phyloP scores from a whole-genome alignment of 345 rosid genomes.

The Camelina laxa region DNA sequence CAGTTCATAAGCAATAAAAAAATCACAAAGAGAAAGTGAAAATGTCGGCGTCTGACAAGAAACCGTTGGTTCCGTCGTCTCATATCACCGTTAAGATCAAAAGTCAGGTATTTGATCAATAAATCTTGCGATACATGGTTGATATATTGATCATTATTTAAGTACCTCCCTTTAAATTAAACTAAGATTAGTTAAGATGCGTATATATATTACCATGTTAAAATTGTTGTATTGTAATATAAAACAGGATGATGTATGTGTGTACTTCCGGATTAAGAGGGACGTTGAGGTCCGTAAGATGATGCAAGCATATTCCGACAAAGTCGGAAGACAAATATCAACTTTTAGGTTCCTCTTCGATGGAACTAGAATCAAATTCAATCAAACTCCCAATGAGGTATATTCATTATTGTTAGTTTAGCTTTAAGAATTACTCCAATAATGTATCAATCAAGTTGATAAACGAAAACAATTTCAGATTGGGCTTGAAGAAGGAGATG shows the following conservation, averaged over 20 bases:
- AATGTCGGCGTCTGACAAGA: slow-evolving; percentile 15
- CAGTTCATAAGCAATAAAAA: neutral
- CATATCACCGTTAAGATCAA: slow-evolving; percentile 24
- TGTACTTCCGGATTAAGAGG: slow-evolving; percentile 31
- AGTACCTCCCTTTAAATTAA: too few species aligned
- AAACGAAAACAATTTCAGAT: neutral
- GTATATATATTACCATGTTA: too few species aligned
- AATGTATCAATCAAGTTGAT: neutral
- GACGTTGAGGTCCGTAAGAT: neutral
- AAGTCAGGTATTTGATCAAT: slow-evolving; percentile 17
- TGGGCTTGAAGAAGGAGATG: slow-evolving; percentile 36
- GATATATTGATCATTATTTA: too few species aligned
- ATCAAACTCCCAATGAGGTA: slow-evolving; percentile 34
- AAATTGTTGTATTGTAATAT: too few species aligned
- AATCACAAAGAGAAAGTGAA: neutral
- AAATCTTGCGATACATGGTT: too few species aligned
- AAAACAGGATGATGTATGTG: neutral
- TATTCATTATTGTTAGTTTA: neutral
- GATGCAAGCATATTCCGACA: slow-evolving; percentile 29
- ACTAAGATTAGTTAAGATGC: too few species aligned
- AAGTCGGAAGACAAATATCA: neutral
- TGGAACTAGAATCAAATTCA: slow-evolving; percentile 17
- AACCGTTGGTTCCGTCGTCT: slow-evolving; percentile 17
- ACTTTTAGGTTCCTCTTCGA: neutral
- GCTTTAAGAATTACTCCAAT: neutral